phyloP scores from a whole-genome alignment of 768 basidiomycete species.

The Strobilomyces dryophilus region DNA sequence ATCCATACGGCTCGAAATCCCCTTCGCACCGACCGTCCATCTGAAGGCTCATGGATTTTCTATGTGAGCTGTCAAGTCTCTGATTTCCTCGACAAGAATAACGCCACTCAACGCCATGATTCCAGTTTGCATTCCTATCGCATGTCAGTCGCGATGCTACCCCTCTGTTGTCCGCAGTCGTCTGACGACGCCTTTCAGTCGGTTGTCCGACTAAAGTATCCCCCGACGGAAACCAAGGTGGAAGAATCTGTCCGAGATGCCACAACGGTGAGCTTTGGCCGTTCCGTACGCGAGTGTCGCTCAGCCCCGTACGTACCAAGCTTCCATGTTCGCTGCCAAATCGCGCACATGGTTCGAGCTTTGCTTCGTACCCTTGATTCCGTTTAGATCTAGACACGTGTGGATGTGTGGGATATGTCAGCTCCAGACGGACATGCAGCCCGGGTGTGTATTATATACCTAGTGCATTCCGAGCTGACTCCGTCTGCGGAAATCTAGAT shows the following conservation, averaged over 20 bases:
- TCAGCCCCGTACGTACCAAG: conserved; percentile 30
- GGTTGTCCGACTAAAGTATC: conserved; percentile 62
- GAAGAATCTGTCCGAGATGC: conserved; percentile 66
- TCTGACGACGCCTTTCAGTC: conserved; percentile 38
- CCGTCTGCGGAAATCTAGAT: conserved; percentile 17
- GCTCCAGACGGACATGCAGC: conserved; percentile 50
- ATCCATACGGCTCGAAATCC: background rate
- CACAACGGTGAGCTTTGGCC: conserved; percentile 52
- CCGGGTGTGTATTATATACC: conserved; percentile 41
- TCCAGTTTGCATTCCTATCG: conserved; percentile 51
- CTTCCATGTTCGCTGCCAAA: conserved; percentile 58
- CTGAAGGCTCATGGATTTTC: conserved; percentile 2
- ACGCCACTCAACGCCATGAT: conserved; percentile 1
- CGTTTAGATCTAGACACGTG: conserved; percentile 54
- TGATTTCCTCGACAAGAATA: background rate
- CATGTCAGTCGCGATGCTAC: conserved; percentile 34
- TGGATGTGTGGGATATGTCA: conserved; percentile 75
- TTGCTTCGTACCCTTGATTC: conserved; percentile 69
- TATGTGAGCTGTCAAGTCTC: conserved; percentile 6
- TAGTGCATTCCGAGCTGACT: background rate
- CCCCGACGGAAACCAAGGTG: conserved; percentile 47
- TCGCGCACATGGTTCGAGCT: conserved; percentile 71
- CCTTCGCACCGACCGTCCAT: background rate
- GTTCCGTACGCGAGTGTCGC: background rate
- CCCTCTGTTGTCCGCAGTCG: conserved; percentile 3